Conservation (phyloP, 768 basidiomycete genomes). For the Russula ochroleuca region DNA sequence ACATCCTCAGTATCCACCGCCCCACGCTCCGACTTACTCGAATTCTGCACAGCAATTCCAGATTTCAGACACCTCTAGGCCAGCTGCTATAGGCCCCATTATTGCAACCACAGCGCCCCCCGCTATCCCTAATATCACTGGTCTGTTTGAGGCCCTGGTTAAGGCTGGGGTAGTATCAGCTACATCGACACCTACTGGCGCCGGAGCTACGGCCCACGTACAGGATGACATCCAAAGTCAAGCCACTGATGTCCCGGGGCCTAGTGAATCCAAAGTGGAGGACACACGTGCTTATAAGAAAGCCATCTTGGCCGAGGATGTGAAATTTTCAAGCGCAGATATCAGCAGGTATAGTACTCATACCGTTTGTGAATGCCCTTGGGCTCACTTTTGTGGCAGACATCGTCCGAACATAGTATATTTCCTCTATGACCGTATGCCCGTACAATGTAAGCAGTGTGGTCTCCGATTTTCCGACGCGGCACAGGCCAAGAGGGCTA, state of each 20-base stretch:
- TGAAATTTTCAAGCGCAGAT: slow-evolving; percentile 64
- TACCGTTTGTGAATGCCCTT: background rate
- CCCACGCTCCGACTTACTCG: slow-evolving; percentile 7
- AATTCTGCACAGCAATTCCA: slow-evolving; percentile 19
- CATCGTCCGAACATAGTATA: slow-evolving; percentile 56
- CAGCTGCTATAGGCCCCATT: slow-evolving; percentile 30
- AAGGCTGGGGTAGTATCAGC: slow-evolving; percentile 75
- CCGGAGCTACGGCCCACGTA: slow-evolving; percentile 38
- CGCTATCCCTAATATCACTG: slow-evolving; percentile 41
- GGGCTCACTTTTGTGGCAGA: slow-evolving; percentile 36
- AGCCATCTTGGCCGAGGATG: slow-evolving; percentile 52
- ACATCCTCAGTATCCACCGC: slow-evolving; percentile 23
- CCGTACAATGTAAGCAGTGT: slow-evolving; percentile 90
- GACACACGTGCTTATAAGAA: slow-evolving; percentile 55
- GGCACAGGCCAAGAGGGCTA: slow-evolving; percentile 60
- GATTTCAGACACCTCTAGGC: slow-evolving; percentile 3
- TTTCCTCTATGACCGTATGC: slow-evolving; percentile 69
- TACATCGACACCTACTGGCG: slow-evolving; percentile 48
- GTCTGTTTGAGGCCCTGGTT: slow-evolving; percentile 61
- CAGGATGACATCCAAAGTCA: slow-evolving; percentile 26
- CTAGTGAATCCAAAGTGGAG: slow-evolving; percentile 44
- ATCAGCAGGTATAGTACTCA: slow-evolving; percentile 52
- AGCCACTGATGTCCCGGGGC: slow-evolving; percentile 35
- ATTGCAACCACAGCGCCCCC: slow-evolving; percentile 27
- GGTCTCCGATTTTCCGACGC: slow-evolving; percentile 81